Percentiles rank a stretch among this genome's conserved stretches.
These are phyloP conservation scores for Candolleomyces aberdarensis DNA, from an alignment of 768 basidiomycete genomes.

Conservation along the genomic window DNA sequence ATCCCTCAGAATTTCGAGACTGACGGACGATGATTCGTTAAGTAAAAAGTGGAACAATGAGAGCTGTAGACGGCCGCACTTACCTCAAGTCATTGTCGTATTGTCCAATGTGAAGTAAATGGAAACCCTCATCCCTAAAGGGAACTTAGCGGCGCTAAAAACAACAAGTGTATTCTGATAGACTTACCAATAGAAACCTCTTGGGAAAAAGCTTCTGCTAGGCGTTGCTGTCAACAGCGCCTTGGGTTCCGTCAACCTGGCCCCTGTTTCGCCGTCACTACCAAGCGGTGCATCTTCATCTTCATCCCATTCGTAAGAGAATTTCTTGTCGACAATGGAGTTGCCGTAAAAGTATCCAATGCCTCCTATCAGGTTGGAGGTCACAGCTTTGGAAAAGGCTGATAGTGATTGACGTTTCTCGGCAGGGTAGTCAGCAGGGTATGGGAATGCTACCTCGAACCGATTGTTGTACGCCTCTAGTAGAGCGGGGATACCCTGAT, in stretches of 20 bases:
- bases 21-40: slow-evolving; percentile 19
- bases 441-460: slow-evolving; percentile 70
- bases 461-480: slow-evolving; percentile 57
- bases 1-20: slow-evolving; percentile 83
- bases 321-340: slow-evolving; percentile 81
- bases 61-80: not conserved
- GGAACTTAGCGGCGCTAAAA: slow-evolving; percentile 11
- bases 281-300: slow-evolving; percentile 42
- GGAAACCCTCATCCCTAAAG: slow-evolving; percentile 94
- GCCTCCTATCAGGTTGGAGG: slow-evolving; percentile 88
- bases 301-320: slow-evolving; percentile 91
- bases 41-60: not conserved
- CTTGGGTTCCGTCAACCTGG: slow-evolving; percentile 68
- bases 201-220: slow-evolving; percentile 94
- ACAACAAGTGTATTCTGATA: not conserved
- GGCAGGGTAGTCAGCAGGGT: slow-evolving; percentile 50
- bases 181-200: slow-evolving; percentile 91
- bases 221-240: slow-evolving; percentile 89
- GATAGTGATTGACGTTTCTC: slow-evolving; percentile 50
- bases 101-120: slow-evolving; percentile 84
- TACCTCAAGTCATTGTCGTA: slow-evolving; percentile 85
- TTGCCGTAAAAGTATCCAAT: slow-evolving; percentile 94
- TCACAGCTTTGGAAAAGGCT: slow-evolving; percentile 82
- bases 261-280: slow-evolving; percentile 43
- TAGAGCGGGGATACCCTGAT: slow-evolving; percentile 68